These are phyloP conservation scores for Anethum foeniculum DNA, from an alignment of 140 eudicot species.

Conservation along the genomic window DNA sequence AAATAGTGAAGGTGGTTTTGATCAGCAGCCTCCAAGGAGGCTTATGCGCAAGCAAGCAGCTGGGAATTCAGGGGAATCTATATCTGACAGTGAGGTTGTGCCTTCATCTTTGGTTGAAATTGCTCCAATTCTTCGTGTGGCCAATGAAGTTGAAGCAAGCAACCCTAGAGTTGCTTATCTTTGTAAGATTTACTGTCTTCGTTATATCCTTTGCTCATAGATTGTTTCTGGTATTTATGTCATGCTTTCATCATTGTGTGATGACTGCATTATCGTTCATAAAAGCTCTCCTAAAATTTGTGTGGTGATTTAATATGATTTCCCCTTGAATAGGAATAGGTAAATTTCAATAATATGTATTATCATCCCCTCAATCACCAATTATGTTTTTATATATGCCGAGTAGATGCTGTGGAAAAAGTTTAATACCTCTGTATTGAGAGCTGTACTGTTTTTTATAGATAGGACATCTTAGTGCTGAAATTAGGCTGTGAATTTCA, in stretches of 20 bases:
- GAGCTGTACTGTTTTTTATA: not conserved
- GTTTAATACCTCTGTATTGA: not conserved
- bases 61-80: constrained; percentile 84
- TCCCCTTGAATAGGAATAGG: not conserved
- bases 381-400: not conserved
- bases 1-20: constrained; percentile 54
- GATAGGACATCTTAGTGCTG: not conserved
- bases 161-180: constrained; percentile 93
- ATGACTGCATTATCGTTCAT: not conserved
- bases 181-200: constrained; percentile 40
- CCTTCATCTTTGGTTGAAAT: constrained; percentile 89
- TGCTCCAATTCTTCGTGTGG: constrained; percentile 99
- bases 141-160: constrained; percentile 90
- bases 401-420: not conserved
- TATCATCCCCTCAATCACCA: no score
- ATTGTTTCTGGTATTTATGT: not conserved
- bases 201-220: not conserved
- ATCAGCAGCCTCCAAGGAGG: constrained; percentile 73
- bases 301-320: not conserved
- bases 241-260: not conserved
- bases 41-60: constrained; percentile 76
- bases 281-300: not conserved
- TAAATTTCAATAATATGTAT: not conserved
- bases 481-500: not conserved
- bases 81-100: constrained; percentile 91